Evolutionary conservation across 352 stramenopile genomes (phyloP), one percentile per base, ranked within the genome.

Genomic region (Saprolegnia parasitica): DNA sequence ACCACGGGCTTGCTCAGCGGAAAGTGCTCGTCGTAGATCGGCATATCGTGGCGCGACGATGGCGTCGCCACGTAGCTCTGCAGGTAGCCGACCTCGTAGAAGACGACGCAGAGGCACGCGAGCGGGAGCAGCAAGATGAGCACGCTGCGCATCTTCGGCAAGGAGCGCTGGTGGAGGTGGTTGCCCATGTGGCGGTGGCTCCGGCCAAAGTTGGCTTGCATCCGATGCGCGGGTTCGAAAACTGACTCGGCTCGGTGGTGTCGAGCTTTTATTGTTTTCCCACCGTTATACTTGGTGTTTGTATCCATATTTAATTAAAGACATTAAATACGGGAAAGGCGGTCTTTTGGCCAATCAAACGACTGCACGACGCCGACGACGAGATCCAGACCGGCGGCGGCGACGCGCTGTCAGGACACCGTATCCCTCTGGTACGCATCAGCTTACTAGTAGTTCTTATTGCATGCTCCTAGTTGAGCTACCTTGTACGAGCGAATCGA

Each of bases 51-150:
- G 13, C 20, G 21, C 10, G 72, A 67, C 18, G 77, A 72, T 1
- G 77, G 76, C n/a, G 32, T 73, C 26, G 78, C 67, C 11, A 80
- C 79, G 75, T 83, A 89, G 49, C 89, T 79, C 71, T 90, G 84
- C 47, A 92, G 74, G 52, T 89, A 90, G 35, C 89, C 77, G 61
- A 92, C 86, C 71, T 92, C 84, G 71, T 92, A 90, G 68, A 89
- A 77, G 58, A 92, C 80, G 61, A 90, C 77, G 39, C 89, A 67
- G 60, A 92, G 78, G 72, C 82, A 90, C 46, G 87, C 75, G 55
- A 81, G 45, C 20, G 82, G 84, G 64, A 92, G 83, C 39, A 89
- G 65, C 75, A 92, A 85, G 73, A 91, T 75, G 18, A 88, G 67
- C 29, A 70, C 77, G 62, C 87, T 79, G 56, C 81, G 81, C 64